Percentiles rank a stretch among this genome's conserved stretches.
Evolutionary conservation across 495 filamentous ascomycete species (phyloP).

Genomic region (Tuber calosporum): DNA sequence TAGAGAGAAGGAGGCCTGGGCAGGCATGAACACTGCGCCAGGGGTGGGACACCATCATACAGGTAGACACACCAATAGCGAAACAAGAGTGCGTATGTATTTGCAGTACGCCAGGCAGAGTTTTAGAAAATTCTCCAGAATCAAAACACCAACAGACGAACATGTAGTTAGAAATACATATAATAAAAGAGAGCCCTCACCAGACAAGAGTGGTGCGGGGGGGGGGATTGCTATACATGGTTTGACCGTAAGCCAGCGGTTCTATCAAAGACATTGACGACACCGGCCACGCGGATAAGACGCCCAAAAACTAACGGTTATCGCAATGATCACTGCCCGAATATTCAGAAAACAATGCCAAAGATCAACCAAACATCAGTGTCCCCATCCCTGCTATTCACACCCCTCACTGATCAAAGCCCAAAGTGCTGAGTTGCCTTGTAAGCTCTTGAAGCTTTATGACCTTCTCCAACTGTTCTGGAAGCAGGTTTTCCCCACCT

Average conservation of each 20-base stretch:
- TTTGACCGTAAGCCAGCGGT: not conserved
- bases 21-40: not conserved
- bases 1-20: not conserved
- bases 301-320: not conserved
- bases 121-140: not conserved
- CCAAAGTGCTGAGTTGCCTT: slow-evolving; percentile 75
- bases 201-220: not conserved
- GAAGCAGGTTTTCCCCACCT: slow-evolving; percentile 68
- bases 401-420: slow-evolving; percentile 56
- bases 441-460: slow-evolving; percentile 93
- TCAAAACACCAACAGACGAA: not conserved
- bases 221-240: not conserved
- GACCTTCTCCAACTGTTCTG: slow-evolving; percentile 95
- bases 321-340: not conserved
- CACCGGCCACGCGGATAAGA: not conserved
- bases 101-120: not conserved
- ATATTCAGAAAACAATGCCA: not conserved
- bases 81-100: not conserved
- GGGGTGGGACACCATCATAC: not conserved
- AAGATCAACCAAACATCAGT: not conserved
- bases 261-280: not conserved
- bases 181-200: not conserved
- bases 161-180: not conserved
- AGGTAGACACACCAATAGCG: not conserved
- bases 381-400: slow-evolving; percentile 2